These are phyloP conservation scores for Pichia occidentalis DNA, from an alignment of 805 yeast species.

Conservation along the genomic window DNA sequence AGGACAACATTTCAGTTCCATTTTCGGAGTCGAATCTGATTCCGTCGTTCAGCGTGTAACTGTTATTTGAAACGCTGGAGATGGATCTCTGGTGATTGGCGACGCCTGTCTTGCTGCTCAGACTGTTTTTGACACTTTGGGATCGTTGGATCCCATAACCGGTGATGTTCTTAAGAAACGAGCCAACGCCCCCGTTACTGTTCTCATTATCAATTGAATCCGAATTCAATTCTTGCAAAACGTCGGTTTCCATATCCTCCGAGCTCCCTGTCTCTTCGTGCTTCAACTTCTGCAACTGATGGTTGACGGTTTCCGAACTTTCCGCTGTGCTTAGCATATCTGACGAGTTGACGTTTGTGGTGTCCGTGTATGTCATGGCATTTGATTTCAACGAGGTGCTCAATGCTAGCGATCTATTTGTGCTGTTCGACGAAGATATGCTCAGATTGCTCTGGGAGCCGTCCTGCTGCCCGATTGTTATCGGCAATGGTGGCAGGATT, in stretches of 20 bases:
- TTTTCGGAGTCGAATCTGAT: slow-evolving; percentile 10
- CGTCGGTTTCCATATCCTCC: no score
- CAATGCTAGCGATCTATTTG: slow-evolving; percentile 1
- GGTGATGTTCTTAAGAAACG: slow-evolving; percentile 5
- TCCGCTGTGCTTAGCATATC: slow-evolving; percentile 1
- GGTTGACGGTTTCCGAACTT: not conserved
- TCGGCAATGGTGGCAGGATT: slow-evolving; percentile 13
- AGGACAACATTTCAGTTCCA: slow-evolving; percentile 13
- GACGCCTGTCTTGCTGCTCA: not conserved
- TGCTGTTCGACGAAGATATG: not conserved
- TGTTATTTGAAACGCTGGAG: no score
- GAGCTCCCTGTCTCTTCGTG: not conserved
- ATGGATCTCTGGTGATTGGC: no score
- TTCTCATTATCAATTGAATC: no score
- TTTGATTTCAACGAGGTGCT: slow-evolving; percentile 14
- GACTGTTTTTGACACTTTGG: not conserved
- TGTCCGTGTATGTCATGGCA: slow-evolving; percentile 19
- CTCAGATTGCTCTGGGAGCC: not conserved
- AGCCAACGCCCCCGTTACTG: not conserved
- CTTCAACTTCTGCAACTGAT: not conserved
- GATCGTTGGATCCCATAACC: slow-evolving; percentile 1
- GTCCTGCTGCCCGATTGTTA: not conserved
- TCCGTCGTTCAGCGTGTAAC: slow-evolving; percentile 4
- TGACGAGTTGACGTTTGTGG: slow-evolving; percentile 10
- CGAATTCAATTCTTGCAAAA: no score